Conservation (phyloP, 2,329 filamentous ascomycete genomes). For the Aspergillus quadricinctus region DNA sequence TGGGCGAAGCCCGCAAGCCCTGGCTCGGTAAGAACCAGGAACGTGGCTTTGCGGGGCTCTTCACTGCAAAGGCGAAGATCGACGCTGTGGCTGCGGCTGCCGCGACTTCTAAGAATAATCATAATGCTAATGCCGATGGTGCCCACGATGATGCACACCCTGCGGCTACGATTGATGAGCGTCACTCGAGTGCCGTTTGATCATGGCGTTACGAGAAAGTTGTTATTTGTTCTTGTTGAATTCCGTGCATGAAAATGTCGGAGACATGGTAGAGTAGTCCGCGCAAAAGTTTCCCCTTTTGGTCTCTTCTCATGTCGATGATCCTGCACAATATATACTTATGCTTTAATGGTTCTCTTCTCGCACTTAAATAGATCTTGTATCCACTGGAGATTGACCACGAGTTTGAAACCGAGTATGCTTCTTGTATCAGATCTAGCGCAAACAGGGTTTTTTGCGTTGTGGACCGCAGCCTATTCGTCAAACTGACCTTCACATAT, state of each 20-base stretch:
- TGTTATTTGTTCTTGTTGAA: background rate
- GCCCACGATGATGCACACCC: background rate
- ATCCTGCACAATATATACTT: background rate
- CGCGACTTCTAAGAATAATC: constrained; percentile 7
- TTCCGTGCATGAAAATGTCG: background rate
- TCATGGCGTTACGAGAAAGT: background rate
- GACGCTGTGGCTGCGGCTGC: constrained; percentile 21
- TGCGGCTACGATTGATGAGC: background rate
- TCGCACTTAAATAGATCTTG: background rate
- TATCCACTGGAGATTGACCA: background rate
- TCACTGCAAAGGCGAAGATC: constrained; percentile 78
- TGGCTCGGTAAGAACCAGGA: constrained; percentile 90
- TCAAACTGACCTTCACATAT: background rate
- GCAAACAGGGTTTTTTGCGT: too few species aligned
- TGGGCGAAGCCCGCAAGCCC: constrained; percentile 89
- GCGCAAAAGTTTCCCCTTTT: background rate
- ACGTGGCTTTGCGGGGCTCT: constrained; percentile 70
- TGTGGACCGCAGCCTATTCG: too few species aligned
- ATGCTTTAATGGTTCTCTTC: too few species aligned
- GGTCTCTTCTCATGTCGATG: background rate
- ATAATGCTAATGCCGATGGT: constrained; percentile 4
- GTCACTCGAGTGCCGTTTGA: constrained; percentile 8
- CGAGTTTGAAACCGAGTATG: background rate
- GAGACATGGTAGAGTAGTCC: background rate
- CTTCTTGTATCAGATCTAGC: background rate